Evolutionary conservation across 75 land plant species (phyloP).

Genomic region (Pseudotsuga menziesii): DNA sequence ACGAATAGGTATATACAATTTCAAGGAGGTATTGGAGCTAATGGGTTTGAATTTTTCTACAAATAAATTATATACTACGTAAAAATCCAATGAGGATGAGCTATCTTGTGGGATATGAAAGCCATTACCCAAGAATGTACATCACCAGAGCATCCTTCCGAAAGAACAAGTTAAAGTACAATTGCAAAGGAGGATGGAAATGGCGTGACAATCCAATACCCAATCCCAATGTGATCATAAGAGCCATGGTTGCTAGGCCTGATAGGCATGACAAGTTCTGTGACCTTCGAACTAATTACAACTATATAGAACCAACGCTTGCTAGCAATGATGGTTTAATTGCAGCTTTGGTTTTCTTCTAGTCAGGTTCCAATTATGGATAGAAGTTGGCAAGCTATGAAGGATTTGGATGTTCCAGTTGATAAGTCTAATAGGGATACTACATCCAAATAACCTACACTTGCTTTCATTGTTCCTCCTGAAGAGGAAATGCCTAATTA

Average conservation of each 20-base stretch:
- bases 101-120: conserved; percentile 72
- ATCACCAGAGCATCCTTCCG: conserved; percentile 85
- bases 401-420: background rate
- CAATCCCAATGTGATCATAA: conserved; percentile 56
- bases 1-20: background rate
- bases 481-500: conserved; percentile 71
- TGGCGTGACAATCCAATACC: conserved; percentile 37
- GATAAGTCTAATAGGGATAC: background rate
- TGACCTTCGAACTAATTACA: conserved; percentile 43
- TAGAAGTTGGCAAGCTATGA: conserved; percentile 12
- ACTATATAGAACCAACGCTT: conserved; percentile 64
- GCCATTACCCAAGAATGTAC: conserved; percentile 59
- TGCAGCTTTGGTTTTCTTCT: conserved; percentile 60
- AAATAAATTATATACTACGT: conserved; percentile 68
- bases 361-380: conserved; percentile 21
- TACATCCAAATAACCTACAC: background rate
- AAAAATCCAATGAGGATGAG: conserved; percentile 67
- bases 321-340: conserved; percentile 86
- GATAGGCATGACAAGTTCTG: conserved; percentile 42
- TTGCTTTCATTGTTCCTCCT: background rate
- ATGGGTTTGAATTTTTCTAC: conserved; percentile 2
- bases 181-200: conserved; percentile 56
- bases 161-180: conserved; percentile 31
- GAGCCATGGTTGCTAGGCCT: conserved; percentile 86
- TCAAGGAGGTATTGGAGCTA: no score